A percentile compares a stretch with the other conserved stretches of the same genome.
Evolutionary conservation across 2,329 filamentous ascomycete species (phyloP).

Genomic region (Botrytis medusae): DNA sequence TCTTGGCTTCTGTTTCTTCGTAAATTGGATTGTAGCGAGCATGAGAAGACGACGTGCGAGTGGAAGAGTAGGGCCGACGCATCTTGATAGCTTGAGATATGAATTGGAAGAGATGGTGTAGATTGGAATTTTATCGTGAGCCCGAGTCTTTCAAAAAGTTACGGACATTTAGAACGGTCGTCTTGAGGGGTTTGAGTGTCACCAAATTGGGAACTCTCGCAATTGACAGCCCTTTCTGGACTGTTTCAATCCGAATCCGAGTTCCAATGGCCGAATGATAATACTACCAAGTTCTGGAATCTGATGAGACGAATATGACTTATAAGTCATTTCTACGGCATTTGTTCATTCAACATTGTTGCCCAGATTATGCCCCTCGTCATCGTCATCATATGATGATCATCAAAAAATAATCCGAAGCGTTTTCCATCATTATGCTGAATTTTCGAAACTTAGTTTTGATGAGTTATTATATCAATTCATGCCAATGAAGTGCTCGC

Average conservation of each 20-base stretch:
- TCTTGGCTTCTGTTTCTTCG: slow-evolving; percentile 1
- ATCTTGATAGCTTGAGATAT: slow-evolving; percentile 4
- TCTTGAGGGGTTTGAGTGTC: background rate
- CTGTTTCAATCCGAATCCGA: background rate
- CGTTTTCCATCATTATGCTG: background rate
- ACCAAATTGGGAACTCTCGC: background rate
- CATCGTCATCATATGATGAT: slow-evolving; percentile 11
- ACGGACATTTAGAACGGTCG: background rate
- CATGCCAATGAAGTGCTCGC: slow-evolving; percentile 5
- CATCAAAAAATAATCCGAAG: background rate
- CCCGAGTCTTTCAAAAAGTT: background rate
- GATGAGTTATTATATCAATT: slow-evolving; percentile 17
- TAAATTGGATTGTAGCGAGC: slow-evolving; percentile 17
- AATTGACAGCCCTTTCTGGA: background rate
- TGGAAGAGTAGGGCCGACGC: slow-evolving; percentile 2
- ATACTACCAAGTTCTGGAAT: background rate
- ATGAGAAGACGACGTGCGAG: background rate
- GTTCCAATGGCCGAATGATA: background rate
- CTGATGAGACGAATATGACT: background rate
- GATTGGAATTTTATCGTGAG: background rate
- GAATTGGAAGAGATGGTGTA: background rate
- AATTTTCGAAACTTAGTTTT: slow-evolving; percentile 1
- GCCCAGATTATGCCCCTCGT: background rate
- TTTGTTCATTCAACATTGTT: background rate
- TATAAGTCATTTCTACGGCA: background rate